These are phyloP conservation scores for Rhizopus delemar DNA, from an alignment of 371 early-diverging fungal genomes.

Conservation along the genomic window DNA sequence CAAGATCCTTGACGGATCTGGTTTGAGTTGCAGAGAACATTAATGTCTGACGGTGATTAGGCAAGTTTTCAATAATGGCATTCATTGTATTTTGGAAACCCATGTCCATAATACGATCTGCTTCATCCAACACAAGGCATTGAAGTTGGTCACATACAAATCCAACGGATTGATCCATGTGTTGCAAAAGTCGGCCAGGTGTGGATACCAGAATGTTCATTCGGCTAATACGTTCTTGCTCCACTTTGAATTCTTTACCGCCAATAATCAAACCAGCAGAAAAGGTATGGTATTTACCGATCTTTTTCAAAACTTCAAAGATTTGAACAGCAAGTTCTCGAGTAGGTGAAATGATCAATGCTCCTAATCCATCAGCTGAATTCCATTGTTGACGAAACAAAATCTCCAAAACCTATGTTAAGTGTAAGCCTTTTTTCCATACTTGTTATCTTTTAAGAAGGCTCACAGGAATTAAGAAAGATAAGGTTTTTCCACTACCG, in stretches of 20 bases:
- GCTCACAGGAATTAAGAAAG: slow-evolving; percentile 94
- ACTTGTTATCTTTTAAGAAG: neutral
- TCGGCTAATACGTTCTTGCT: slow-evolving; percentile 79
- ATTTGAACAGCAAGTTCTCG: slow-evolving; percentile 98
- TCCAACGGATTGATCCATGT: slow-evolving; percentile 94
- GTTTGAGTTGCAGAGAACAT: slow-evolving; percentile 97
- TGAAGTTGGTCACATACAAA: slow-evolving; percentile 86
- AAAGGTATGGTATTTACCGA: slow-evolving; percentile 82
- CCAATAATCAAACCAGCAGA: slow-evolving; percentile 98
- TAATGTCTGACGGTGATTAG: slow-evolving; percentile 85
- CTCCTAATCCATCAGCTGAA: slow-evolving; percentile 83
- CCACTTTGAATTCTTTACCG: slow-evolving; percentile 89
- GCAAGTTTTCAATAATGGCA: slow-evolving; percentile 92
- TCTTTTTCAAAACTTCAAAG: slow-evolving; percentile 87
- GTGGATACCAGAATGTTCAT: slow-evolving; percentile 98
- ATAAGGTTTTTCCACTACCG: slow-evolving; percentile 99
- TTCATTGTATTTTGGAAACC: slow-evolving; percentile 95
- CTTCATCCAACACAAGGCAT: slow-evolving; percentile 96
- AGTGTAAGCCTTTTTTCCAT: neutral
- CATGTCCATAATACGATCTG: slow-evolving; percentile 93
- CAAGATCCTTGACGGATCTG: slow-evolving; percentile 90
- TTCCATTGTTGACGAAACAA: slow-evolving; percentile 86
- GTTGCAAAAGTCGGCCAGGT: slow-evolving; percentile 97
- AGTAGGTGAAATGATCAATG: slow-evolving; percentile 97
- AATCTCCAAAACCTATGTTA: slow-evolving; percentile 71